Base-by-base conservation (phyloP, 768 basidiomycete genomes). In the Calocera viscosa region DNA sequence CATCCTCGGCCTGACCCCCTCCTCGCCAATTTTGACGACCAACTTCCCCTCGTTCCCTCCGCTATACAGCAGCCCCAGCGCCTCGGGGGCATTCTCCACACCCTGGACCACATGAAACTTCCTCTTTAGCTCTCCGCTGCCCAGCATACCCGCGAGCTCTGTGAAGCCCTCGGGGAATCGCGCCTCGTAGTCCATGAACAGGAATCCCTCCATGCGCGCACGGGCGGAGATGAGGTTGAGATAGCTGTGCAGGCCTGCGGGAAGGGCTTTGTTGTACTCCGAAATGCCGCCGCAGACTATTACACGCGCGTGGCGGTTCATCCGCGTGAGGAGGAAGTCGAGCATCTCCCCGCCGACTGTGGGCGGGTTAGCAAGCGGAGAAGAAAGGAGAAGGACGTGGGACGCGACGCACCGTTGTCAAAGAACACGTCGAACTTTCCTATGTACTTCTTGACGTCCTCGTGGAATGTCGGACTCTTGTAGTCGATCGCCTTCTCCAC, bases 241-340 rank as follows among this genome's bases (percentile, higher is more conserved):
- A 72, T 91, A 92, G 64, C 82, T 82, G 67, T 82, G 78, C 17
- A 94, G 79, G 16, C 89, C 89, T 68, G 80, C 82, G 1, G 89
- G 86, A 68, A 81, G 82, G 0, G 77, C 66, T 32, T 79, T 73
- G 72, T 89, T 91, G 73, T 93, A 94, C 30, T 83, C 82, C 47
- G 92, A 90, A 70, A 96, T 94, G 34, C 89, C 90, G 66, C 93
- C 94, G 71, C 93, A 95, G 22, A 93, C 75, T 16, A 84, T 84
- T 67, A 96, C 83, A 65, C 94, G 79, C 2, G 92, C 94, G 47
- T 84, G 78, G 74, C 84, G 82, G 43, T 92, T 91, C 72, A 98
- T 74, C 64, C 88, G 80, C 28, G 83, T 83, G 67, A 96, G 76
- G 49, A 84, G 82, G 71, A 93, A 80, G 74, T 95, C 88, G 66